Base-by-base conservation (phyloP, 2,329 filamentous ascomycete species). In the Raffaelea albimanens region DNA sequence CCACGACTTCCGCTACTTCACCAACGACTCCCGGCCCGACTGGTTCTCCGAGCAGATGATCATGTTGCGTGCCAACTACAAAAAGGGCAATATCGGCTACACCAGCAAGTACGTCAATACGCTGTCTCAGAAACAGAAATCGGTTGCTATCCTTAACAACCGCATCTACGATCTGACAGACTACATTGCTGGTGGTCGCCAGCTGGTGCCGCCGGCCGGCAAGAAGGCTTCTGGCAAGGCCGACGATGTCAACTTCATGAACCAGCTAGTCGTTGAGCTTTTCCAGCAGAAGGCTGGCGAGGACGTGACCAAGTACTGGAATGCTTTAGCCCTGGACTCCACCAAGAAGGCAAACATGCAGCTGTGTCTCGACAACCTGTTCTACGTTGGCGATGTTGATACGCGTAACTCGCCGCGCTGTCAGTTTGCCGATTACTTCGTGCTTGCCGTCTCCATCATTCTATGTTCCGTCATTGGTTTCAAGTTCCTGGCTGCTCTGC, bases 401-500 rank as follows among this genome's bases (percentile, higher is more conserved):
- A 97, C 91, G 2, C 78, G 93, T 71, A 89, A 86, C 66, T 96
- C 91, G 1, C 66, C 80, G 1, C 80, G 80, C 51, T 98, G 93
- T 69, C 73, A 85, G 53, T 97, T 98, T 60, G 82, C 93, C 22
- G 83, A 83, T 50, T 98, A 97, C 65, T 80, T 98, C 54, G 75
- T 97, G 19, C 75, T 98, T 33, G 85, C 85, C 3, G 82, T 98
- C 45, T 90, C 91, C 0, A 74, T 88, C 54, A 56, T 96, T 49
- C 72, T 98, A 40, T 85, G 83, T 57, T 75, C 76, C 41, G 83
- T 98, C 52, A 91, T 98, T 56, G 80, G 76, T 18, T 94, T 97
- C 80, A 98, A 98, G 65, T 98, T 98, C 71, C 76, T 97, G 55
- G 94, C 94, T 29, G 93, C 93, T 8, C 75, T 98, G 50, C 93